Evolutionary conservation across 2,329 filamentous ascomycete genomes (phyloP).

Genomic region (Dactylellina parvicollis): DNA sequence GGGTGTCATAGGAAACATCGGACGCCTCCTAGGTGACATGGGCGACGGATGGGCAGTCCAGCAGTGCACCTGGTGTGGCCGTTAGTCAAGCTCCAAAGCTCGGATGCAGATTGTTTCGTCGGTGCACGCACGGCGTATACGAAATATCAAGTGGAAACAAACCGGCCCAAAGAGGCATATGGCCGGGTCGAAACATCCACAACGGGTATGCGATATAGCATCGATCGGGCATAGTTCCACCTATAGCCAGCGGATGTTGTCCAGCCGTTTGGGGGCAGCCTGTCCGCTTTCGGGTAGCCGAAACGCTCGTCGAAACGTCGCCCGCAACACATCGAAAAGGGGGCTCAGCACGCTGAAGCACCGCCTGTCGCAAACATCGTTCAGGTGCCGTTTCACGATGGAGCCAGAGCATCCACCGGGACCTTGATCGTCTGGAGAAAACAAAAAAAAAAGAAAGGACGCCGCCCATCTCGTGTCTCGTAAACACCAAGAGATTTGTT

Average conservation of each 20-base stretch:
- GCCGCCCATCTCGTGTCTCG: conserved; percentile 15
- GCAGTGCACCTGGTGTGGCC: neutral
- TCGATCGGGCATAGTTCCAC: neutral
- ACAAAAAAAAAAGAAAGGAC: no score
- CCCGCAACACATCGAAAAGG: conserved; percentile 29
- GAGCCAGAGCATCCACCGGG: conserved; percentile 6
- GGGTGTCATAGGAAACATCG: conserved; percentile 29
- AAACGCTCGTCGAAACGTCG: conserved; percentile 53
- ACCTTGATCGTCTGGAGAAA: no score
- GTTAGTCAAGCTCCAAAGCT: conserved; percentile 17
- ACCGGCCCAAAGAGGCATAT: conserved; percentile 11
- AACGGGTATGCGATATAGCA: conserved; percentile 22
- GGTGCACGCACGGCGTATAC: conserved; percentile 51
- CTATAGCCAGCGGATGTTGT: neutral
- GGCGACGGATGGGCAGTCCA: neutral
- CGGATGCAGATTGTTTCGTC: conserved; percentile 50
- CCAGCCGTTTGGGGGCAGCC: neutral
- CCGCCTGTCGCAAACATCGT: conserved; percentile 44
- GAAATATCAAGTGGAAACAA: conserved; percentile 14
- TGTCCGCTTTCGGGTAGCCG: conserved; percentile 34
- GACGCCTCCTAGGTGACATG: conserved; percentile 7
- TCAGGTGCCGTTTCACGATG: conserved; percentile 40
- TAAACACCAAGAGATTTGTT: conserved; percentile 32
- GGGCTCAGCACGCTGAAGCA: conserved; percentile 29
- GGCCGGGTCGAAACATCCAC: conserved; percentile 42